A percentile compares a stretch with the other conserved stretches of the same genome.
Conservation (phyloP, 805 yeast genomes). For the Candida boleticola region DNA sequence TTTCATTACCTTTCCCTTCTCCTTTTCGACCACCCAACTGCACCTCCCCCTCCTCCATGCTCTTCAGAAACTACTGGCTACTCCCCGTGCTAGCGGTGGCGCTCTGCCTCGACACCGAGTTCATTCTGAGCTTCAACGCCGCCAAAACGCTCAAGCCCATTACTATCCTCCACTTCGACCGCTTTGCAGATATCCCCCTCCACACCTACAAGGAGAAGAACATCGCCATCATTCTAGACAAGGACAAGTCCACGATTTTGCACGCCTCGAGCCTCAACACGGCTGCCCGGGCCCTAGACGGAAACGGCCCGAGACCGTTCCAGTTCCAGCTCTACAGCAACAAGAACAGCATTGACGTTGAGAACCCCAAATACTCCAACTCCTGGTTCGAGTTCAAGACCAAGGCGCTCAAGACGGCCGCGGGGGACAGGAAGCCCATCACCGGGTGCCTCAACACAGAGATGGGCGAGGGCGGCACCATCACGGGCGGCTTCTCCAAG, state of each 20-base stretch:
- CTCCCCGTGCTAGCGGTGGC: neutral
- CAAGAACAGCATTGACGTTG: neutral
- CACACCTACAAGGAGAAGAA: conserved; percentile 5
- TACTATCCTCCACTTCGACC: neutral
- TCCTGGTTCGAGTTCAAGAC: conserved; percentile 17
- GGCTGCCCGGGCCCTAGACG: conserved; percentile 7
- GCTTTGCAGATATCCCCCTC: neutral
- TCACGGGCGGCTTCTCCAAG: conserved; percentile 14
- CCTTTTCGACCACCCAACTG: no score
- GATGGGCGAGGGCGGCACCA: conserved; percentile 20
- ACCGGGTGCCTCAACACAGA: conserved; percentile 17
- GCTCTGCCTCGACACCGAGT: neutral
- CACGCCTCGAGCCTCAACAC: conserved; percentile 16
- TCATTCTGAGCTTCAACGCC: neutral
- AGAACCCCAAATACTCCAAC: conserved; percentile 4
- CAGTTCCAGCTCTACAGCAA: neutral
- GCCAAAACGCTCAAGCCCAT: neutral
- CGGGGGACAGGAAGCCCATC: conserved; percentile 13
- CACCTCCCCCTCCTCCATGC: no score
- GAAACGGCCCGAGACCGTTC: neutral
- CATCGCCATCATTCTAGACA: conserved; percentile 10
- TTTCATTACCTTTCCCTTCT: no score
- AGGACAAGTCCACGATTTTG: conserved; percentile 12
- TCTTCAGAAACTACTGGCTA: no score
- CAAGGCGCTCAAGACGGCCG: neutral